Evolutionary conservation across 2,329 filamentous ascomycete species (phyloP).

Genomic region (Xylaria sp.): DNA sequence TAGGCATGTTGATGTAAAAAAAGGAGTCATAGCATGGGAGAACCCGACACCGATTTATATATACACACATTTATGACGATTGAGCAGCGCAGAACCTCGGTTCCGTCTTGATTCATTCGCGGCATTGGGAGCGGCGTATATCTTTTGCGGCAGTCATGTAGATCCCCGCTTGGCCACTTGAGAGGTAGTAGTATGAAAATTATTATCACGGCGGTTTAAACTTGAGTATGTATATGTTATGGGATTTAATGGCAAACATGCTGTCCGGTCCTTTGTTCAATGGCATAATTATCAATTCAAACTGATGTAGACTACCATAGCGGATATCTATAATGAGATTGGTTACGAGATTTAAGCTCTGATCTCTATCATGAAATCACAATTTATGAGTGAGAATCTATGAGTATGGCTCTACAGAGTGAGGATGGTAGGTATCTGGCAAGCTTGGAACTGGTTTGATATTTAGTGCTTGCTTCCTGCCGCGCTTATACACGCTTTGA

Average conservation of each 20-base stretch:
- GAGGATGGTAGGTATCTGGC: too few relatives aligned
- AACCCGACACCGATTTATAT: constrained; percentile 15
- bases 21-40: constrained; percentile 4
- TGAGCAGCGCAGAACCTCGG: neutral
- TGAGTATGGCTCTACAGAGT: too few relatives aligned
- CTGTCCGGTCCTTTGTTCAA: constrained; percentile 16
- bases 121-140: constrained; percentile 24
- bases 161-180: constrained; percentile 12
- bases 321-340: constrained; percentile 6
- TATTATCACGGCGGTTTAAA: constrained; percentile 16
- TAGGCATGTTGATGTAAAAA: constrained; percentile 29
- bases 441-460: too few relatives aligned
- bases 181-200: neutral
- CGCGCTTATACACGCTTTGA: neutral
- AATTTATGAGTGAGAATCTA: neutral
- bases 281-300: neutral
- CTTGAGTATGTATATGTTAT: constrained; percentile 3
- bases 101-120: neutral
- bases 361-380: neutral
- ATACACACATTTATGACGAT: constrained; percentile 11
- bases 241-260: constrained; percentile 25
- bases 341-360: neutral
- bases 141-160: neutral
- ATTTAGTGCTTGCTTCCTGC: too few relatives aligned
- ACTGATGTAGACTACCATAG: neutral